Conservation (phyloP, 1,139 yeast species). For the Hemisphaericaspora subhashii region DNA sequence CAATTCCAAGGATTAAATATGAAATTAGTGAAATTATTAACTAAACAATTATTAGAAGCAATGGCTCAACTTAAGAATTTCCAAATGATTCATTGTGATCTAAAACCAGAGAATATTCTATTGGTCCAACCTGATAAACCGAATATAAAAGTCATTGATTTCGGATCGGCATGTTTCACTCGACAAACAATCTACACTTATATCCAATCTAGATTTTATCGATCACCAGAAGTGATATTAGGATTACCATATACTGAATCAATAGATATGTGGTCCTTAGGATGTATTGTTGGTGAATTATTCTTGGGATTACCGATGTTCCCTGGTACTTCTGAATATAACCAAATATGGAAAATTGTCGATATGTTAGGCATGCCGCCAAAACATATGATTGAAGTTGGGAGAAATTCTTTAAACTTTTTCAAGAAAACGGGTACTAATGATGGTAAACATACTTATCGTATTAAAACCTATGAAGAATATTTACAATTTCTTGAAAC, state of each 20-base stretch:
- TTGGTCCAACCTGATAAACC: conserved; percentile 83
- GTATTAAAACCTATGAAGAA: conserved; percentile 36
- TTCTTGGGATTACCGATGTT: conserved; percentile 91
- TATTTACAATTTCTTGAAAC: conserved; percentile 37
- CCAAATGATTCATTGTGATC: conserved; percentile 90
- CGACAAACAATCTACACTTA: conserved; percentile 88
- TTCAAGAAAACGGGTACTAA: conserved; percentile 47
- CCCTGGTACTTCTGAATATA: conserved; percentile 94
- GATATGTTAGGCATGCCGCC: conserved; percentile 89
- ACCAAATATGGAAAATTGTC: conserved; percentile 80
- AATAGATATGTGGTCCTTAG: conserved; percentile 98
- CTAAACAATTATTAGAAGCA: conserved; percentile 80
- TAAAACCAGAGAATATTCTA: conserved; percentile 93
- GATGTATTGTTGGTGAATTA: conserved; percentile 93
- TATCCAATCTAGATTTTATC: conserved; percentile 91
- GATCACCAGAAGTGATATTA: conserved; percentile 92
- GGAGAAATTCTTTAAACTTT: conserved; percentile 76
- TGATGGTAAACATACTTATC: conserved; percentile 30
- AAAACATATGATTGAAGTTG: conserved; percentile 95
- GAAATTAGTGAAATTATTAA: conserved; percentile 72
- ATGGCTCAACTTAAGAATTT: conserved; percentile 77
- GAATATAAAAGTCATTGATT: conserved; percentile 88
- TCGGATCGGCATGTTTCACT: conserved; percentile 95
- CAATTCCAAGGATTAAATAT: conserved; percentile 90
- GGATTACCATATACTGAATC: conserved; percentile 91